Base-by-base conservation (phyloP, 2,329 filamentous ascomycete species). In the Stemphylium lycopersici region DNA sequence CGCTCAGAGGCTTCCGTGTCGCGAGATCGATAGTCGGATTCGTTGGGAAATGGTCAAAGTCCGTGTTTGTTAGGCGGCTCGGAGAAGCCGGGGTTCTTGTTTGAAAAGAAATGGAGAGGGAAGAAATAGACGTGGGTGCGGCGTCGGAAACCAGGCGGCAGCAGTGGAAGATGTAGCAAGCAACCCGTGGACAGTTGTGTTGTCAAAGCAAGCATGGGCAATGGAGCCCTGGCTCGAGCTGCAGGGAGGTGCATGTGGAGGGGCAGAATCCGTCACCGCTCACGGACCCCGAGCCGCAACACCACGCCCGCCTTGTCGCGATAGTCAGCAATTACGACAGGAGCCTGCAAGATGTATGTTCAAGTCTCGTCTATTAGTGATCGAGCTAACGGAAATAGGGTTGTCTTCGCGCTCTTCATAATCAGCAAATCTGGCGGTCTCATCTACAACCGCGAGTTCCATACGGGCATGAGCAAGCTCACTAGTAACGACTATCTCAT, bases 351-450 rank as follows among this genome's bases (percentile, higher is more conserved):
- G 20, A 66, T 67, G 65, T 65, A 63, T 34, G 45, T 22, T n/a
- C 7, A 6, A 13, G 33, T 6, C 29, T 31, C 15, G 10, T n/a
- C 34, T 24, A 3, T 37, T 42, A 34, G 16, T 29, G 15, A 18
- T 7, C 18, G 13, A 26, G 44, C 63, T 70, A 45, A 70, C 32
- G 13, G 29, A 10, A 8, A 49, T 66, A 98, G 93, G 95, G 90
- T 92, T 63, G 90, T 99, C 76, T 95, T 96, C 77, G 88, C 93
- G 55, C 88, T 99, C 72, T 92, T 98, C 75, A 89, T 99, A 75
- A 96, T 99, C 81, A 98, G 97, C 83, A 99, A 99, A 84, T 93
- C 95, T 62, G 95, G 93, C 56, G 95, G 95, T 68, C 84, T 99
- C 48, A 88, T 99, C 77, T 99, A 96, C 82, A 93, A 98, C 78